Base-by-base conservation (phyloP, 2,329 filamentous ascomycete genomes). In the Cucurbitaria berberidis region DNA sequence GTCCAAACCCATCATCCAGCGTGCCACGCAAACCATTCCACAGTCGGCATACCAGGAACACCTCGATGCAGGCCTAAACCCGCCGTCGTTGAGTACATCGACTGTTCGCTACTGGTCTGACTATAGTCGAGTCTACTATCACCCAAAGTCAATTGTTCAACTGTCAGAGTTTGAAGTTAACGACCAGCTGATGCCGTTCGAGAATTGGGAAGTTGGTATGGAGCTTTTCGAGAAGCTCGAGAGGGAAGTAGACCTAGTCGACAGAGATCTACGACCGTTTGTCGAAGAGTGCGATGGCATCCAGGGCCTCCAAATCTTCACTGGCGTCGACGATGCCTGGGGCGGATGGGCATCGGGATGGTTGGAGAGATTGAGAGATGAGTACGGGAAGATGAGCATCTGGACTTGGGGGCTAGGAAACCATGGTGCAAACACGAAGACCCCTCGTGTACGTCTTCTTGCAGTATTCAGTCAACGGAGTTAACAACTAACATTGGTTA, bases 61-160 rank as follows among this genome's bases (percentile, higher is more conserved):
- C 59, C 84, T 98, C 3, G 90, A 97, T 63, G 77, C 85, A 26
- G 92, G 91, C 19, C 72, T 83, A 5, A 74, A 84, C 3, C 81
- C 87, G 5, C 84, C 89, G 0, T 77, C 80, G 46, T 81, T 96
- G 18, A 88, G 83, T 1, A 81, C 86, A 1, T 84, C 86, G 6
- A 84, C 85, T 10, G 89, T 98, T n/a, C 86, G 91, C 48, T 98
- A 95, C 77, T 99, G 95, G 93, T 96, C 92, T 27, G 95, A 99
- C 75, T 98, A 92, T 76, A 96, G 91, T 63, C 86, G 91, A 22
- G 84, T 95, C n/a, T 99, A 87, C 76, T 97, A 90, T 72, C 93
- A 98, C 71, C 95, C 95, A 8, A 86, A 85, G 48, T 96, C 92
- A 11, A 85, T 96, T 48, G 82, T 96, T 9, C 93, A 96, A 70